Evolutionary conservation across 352 stramenopile species (phyloP).

Genomic region (Peronospora farinosa): DNA sequence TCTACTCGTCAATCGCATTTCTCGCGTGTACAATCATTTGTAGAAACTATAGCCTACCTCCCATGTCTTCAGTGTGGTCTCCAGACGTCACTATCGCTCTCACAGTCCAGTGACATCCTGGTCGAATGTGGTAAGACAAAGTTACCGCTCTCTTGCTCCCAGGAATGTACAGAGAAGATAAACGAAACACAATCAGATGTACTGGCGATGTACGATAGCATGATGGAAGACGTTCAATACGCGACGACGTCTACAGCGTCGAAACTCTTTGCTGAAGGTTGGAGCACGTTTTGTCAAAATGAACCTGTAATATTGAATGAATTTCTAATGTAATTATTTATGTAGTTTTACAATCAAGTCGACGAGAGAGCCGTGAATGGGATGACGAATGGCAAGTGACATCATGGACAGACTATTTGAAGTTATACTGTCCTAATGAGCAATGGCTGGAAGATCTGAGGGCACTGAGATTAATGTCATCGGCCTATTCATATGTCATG

Average conservation of each 20-base stretch:
- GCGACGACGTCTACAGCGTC: slow-evolving; percentile 31
- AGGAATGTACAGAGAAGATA: slow-evolving; percentile 30
- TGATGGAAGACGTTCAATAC: slow-evolving; percentile 41
- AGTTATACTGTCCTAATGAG: slow-evolving; percentile 30
- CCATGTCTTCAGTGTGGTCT: slow-evolving; percentile 48
- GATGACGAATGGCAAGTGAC: slow-evolving; percentile 8
- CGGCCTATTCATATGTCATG: slow-evolving; percentile 64
- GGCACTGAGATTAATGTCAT: slow-evolving; percentile 48
- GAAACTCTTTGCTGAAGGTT: slow-evolving; percentile 44
- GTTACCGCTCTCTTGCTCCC: slow-evolving; percentile 48
- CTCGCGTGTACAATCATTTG: slow-evolving; percentile 21
- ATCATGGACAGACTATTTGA: slow-evolving; percentile 46
- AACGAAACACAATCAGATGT: slow-evolving; percentile 21
- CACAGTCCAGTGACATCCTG: slow-evolving; percentile 1
- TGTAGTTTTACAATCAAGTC: slow-evolving; percentile 30
- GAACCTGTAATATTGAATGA: too few species aligned
- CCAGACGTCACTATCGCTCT: slow-evolving; percentile 13
- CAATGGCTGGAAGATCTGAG: slow-evolving; percentile 30
- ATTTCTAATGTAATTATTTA: not conserved
- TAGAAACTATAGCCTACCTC: slow-evolving; percentile 31
- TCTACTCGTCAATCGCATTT: slow-evolving; percentile 15
- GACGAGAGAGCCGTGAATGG: slow-evolving; percentile 17
- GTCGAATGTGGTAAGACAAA: slow-evolving; percentile 30
- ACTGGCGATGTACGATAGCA: slow-evolving; percentile 35
- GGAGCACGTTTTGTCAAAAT: not conserved